A percentile compares a stretch with the other conserved stretches of the same genome.
Evolutionary conservation across 345 rosid genomes (phyloP).

Genomic region (Chamaenerion angustifolium): DNA sequence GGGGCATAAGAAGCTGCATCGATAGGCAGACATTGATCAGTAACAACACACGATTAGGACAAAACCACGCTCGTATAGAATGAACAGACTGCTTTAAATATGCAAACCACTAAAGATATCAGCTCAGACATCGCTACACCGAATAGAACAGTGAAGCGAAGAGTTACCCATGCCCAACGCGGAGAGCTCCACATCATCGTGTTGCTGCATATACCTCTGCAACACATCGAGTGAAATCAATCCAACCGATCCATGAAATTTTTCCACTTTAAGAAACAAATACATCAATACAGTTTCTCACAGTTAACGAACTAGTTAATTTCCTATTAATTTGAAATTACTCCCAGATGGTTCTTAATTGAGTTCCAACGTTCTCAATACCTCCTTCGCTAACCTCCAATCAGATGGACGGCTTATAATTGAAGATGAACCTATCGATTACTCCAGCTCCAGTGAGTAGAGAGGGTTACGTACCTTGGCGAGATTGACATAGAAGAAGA

Average conservation of each 20-base stretch:
- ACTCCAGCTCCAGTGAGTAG: not conserved
- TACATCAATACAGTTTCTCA: not conserved
- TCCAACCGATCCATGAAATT: not conserved
- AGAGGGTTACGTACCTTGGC: constrained; percentile 42
- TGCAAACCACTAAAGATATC: not conserved
- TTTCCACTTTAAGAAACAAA: not conserved
- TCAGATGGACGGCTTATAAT: too few species aligned
- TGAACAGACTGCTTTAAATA: too few species aligned
- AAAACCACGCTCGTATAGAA: not conserved
- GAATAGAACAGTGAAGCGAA: not conserved
- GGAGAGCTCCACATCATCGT: constrained; percentile 75
- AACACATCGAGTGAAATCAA: not conserved
- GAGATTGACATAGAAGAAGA: constrained; percentile 92
- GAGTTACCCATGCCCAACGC: constrained; percentile 91
- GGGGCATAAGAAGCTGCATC: too few species aligned
- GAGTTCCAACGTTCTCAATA: too few species aligned
- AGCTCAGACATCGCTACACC: not conserved
- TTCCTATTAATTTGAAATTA: too few species aligned
- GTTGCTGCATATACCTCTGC: constrained; percentile 93
- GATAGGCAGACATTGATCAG: not conserved
- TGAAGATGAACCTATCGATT: too few species aligned
- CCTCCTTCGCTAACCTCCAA: not conserved
- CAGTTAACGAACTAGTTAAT: not conserved
- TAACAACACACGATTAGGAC: not conserved
- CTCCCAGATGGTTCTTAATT: too few species aligned